Percentiles rank a stretch among this genome's conserved stretches.
Evolutionary conservation across 2,329 filamentous ascomycete species (phyloP).

Genomic region (Pseudogymnoascus verrucosus): DNA sequence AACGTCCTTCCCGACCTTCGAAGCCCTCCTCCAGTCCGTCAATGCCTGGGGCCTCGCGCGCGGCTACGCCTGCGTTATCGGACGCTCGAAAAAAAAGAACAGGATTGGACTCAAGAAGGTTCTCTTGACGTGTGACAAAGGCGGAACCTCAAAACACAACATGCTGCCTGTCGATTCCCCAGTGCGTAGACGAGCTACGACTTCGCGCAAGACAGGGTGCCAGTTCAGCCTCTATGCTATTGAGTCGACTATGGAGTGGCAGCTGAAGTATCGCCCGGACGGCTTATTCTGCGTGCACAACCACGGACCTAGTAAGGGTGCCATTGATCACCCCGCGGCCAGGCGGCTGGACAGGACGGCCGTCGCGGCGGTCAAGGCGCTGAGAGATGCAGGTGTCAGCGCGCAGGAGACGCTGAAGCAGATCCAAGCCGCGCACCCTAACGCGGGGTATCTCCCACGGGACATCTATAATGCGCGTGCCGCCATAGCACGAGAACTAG

Average conservation of each 20-base stretch:
- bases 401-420: conserved; percentile 60
- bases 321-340: conserved; percentile 57
- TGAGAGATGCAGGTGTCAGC: conserved; percentile 57
- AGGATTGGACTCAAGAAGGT: conserved; percentile 61
- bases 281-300: conserved; percentile 52
- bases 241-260: conserved; percentile 60
- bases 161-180: conserved; percentile 28
- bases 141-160: conserved; percentile 53
- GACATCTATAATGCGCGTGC: conserved; percentile 62
- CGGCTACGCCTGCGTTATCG: conserved; percentile 61
- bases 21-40: conserved; percentile 57
- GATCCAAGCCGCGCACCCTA: conserved; percentile 54
- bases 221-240: conserved; percentile 64
- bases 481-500: conserved; percentile 57
- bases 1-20: conserved; percentile 55
- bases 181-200: conserved; percentile 56
- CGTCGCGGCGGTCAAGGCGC: conserved; percentile 57
- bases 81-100: conserved; percentile 55
- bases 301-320: conserved; percentile 58
- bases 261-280: conserved; percentile 56
- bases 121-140: conserved; percentile 58
- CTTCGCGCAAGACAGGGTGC: conserved; percentile 61
- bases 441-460: conserved; percentile 53
- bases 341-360: conserved; percentile 60
- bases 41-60: conserved; percentile 59